Conservation (phyloP, 345 rosid species). For the Rhodamnia argentea region DNA sequence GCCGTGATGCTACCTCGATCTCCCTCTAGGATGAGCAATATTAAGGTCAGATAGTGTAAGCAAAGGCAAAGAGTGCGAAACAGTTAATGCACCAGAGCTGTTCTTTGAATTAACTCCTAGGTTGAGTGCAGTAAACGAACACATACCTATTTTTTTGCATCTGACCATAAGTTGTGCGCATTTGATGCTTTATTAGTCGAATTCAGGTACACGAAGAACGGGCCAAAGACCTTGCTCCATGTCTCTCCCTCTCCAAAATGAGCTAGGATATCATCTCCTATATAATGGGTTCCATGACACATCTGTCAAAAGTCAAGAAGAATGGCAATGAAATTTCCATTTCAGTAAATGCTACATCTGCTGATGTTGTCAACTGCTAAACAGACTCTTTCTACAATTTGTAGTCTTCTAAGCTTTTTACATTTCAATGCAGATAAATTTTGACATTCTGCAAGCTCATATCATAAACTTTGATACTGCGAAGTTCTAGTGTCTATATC, state of each 20-base stretch:
- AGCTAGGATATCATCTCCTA: slow-evolving; percentile 19
- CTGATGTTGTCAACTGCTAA: not conserved
- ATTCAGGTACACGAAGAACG: slow-evolving; percentile 30
- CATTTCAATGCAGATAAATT: not conserved
- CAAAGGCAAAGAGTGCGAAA: not conserved
- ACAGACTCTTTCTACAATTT: not conserved
- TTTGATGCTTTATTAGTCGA: slow-evolving; percentile 14
- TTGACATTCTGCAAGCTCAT: not conserved
- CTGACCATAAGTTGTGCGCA: slow-evolving; percentile 22
- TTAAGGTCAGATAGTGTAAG: not conserved
- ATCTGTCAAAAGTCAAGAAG: slow-evolving; percentile 5
- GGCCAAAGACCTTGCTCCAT: slow-evolving; percentile 36
- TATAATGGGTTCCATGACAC: slow-evolving; percentile 22
- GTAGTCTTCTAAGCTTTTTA: not conserved
- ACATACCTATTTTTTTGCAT: slow-evolving; percentile 26
- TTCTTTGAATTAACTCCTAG: not conserved
- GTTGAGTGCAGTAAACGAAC: not conserved
- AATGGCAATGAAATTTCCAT: not conserved
- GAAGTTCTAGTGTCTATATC: not conserved
- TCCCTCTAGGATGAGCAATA: slow-evolving; percentile 11
- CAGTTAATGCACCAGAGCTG: not conserved
- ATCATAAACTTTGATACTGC: not conserved
- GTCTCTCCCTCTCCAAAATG: slow-evolving; percentile 25
- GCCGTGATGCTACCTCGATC: slow-evolving; percentile 25
- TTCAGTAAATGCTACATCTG: not conserved